Evolutionary conservation across 2,329 filamentous ascomycete genomes (phyloP), one percentile per base, ranked within the genome.

Genomic region (Cytospora piceicola): DNA sequence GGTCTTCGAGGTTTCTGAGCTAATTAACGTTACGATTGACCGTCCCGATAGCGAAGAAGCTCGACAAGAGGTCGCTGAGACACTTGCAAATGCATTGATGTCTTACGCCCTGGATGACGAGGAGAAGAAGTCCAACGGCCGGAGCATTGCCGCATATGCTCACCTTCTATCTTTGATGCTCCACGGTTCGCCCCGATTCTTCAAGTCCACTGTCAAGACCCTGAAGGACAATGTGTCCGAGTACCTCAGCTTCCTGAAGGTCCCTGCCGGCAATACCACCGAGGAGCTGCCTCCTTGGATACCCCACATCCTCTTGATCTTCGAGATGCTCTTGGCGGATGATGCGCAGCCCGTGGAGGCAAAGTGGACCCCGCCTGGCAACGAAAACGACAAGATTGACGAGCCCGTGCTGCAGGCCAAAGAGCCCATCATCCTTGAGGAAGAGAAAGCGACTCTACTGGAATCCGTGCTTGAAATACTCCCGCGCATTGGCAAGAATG

Each of bases 201-300:
- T 96, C 75, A 84, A 86, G 59, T 88, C 88, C 59, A 92, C 92
- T 22, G 78, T 94, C 22, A 86, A 89, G 32, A 88, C 89, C 46
- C 79, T 99, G 29, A 90, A 90, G 73, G 88, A 92, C 22, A 92
- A 90, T 72, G 90, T 97, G 51, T 82, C 83, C 12, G 88, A 88
- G 46, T 87, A 97, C 68, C 83, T 97, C 32, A 84, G 82, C 2
- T 97, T 97, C 75, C 85, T 99, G 71, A 90, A 90, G 72, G 80
- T 93, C 4, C 82, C 87, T 6, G 80, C 87, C 0, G 86, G 88
- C 30, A 86, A 89, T 64, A 83, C 90, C 4, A 80, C 84, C 0
- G 92, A 96, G 58, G 91, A 95, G 66, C 82, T 93, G n/a, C 91
- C 93, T 5, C 91, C 93, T 1, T 99, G 94, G 93, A 90, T 98